Evolutionary conservation across 352 stramenopile species (phyloP).

Genomic region (Pythium oligandrum): DNA sequence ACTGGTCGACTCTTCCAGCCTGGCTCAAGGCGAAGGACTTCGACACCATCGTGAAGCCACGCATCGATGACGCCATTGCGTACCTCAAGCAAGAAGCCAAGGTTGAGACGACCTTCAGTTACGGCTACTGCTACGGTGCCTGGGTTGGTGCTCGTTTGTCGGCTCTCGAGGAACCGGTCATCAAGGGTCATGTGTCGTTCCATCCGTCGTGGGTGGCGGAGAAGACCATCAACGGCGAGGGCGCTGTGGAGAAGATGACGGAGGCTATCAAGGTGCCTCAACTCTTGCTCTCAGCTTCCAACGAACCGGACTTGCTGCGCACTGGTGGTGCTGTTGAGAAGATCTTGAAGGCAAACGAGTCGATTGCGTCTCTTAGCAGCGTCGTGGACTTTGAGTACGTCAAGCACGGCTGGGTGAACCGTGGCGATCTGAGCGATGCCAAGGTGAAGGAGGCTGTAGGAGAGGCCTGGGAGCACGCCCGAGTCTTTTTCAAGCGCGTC

Average conservation of each 20-base stretch:
- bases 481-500: no score
- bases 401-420: slow-evolving; percentile 9
- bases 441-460: no score
- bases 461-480: no score
- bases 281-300: slow-evolving; percentile 32
- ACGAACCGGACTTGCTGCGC: slow-evolving; percentile 36
- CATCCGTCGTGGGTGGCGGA: slow-evolving; percentile 31
- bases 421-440: slow-evolving; percentile 3
- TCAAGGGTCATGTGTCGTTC: slow-evolving; percentile 22
- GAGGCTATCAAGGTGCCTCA: slow-evolving; percentile 33
- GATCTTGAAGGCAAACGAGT: slow-evolving; percentile 19
- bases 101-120: slow-evolving; percentile 8
- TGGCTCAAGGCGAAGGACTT: no score
- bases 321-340: slow-evolving; percentile 32
- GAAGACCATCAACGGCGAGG: slow-evolving; percentile 23
- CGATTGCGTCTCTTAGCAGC: slow-evolving; percentile 5
- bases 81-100: slow-evolving; percentile 20
- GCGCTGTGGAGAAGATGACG: slow-evolving; percentile 33
- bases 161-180: slow-evolving; percentile 5
- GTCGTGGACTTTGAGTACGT: not conserved
- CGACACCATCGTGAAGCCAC: slow-evolving; percentile 5
- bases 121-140: slow-evolving; percentile 20
- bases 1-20: no score
- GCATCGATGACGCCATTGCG: slow-evolving; percentile 18
- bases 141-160: slow-evolving; percentile 13